These are phyloP conservation scores for Starmerella asiatica DNA, from an alignment of 805 yeast species.

Conservation along the genomic window DNA sequence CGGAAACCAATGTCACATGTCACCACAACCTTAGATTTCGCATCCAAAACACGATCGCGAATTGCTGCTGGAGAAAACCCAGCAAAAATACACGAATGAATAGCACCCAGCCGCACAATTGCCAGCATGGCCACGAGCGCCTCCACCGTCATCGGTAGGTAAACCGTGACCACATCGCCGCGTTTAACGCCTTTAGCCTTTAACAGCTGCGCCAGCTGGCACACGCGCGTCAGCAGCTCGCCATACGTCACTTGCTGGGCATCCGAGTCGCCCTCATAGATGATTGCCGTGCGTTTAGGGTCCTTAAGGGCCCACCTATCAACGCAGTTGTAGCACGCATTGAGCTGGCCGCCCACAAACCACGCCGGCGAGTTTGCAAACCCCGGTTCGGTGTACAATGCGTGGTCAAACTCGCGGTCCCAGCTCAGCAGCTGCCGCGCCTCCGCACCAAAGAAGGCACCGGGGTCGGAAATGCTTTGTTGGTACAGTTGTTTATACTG, in stretches of 20 bases:
- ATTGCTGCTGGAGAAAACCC: slow-evolving; percentile 92
- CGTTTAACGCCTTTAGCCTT: slow-evolving; percentile 73
- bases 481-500: slow-evolving; percentile 59
- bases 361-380: slow-evolving; percentile 47
- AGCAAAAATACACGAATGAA: slow-evolving; percentile 92
- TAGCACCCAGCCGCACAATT: slow-evolving; percentile 83
- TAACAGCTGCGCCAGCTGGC: slow-evolving; percentile 74
- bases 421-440: slow-evolving; percentile 65
- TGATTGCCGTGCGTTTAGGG: slow-evolving; percentile 56
- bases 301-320: slow-evolving; percentile 85
- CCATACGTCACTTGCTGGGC: slow-evolving; percentile 65
- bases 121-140: slow-evolving; percentile 92
- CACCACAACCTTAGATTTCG: slow-evolving; percentile 70
- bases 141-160: slow-evolving; percentile 96
- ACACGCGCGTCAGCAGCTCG: slow-evolving; percentile 72
- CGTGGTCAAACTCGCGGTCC: slow-evolving; percentile 64
- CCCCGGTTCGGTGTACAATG: slow-evolving; percentile 19
- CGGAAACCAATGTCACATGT: slow-evolving; percentile 93
- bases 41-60: slow-evolving; percentile 80
- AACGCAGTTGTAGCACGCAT: slow-evolving; percentile 86
- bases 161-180: slow-evolving; percentile 95
- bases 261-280: slow-evolving; percentile 91
- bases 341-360: slow-evolving; percentile 87
- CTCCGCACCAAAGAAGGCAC: slow-evolving; percentile 59
- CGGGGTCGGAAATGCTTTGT: slow-evolving; percentile 69